These are phyloP conservation scores for Tetracladium setigerum DNA, from an alignment of 495 filamentous ascomycete genomes.

Conservation along the genomic window DNA sequence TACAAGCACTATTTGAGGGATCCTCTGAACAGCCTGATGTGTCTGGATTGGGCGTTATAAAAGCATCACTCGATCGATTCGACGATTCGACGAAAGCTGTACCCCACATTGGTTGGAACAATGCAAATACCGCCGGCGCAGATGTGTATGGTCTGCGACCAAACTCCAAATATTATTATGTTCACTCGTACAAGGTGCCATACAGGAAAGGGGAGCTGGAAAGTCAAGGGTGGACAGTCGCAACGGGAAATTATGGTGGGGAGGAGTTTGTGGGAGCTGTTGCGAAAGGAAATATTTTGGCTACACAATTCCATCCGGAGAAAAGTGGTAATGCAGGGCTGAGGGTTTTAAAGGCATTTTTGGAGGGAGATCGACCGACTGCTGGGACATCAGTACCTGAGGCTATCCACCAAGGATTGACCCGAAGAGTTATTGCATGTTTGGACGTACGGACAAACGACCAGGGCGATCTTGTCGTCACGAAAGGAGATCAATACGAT, in stretches of 20 bases:
- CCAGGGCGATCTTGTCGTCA: slow-evolving; percentile 89
- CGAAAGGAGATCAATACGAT: slow-evolving; percentile 98
- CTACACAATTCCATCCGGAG: slow-evolving; percentile 95
- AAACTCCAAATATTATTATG: slow-evolving; percentile 94
- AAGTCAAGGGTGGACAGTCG: slow-evolving; percentile 76
- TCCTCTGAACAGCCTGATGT: slow-evolving; percentile 69
- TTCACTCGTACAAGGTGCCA: slow-evolving; percentile 86
- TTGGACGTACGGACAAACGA: slow-evolving; percentile 97
- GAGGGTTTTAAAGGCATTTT: slow-evolving; percentile 74
- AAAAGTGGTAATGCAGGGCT: slow-evolving; percentile 90
- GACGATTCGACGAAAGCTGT: slow-evolving; percentile 74
- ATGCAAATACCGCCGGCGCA: slow-evolving; percentile 47
- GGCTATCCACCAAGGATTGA: slow-evolving; percentile 55
- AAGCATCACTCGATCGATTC: slow-evolving; percentile 66
- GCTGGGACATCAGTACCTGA: slow-evolving; percentile 11
- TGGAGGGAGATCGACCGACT: slow-evolving; percentile 51
- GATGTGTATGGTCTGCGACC: slow-evolving; percentile 68
- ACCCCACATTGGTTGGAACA: slow-evolving; percentile 98
- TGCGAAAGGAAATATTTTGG: slow-evolving; percentile 74
- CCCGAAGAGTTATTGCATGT: slow-evolving; percentile 86
- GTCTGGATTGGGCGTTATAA: slow-evolving; percentile 67
- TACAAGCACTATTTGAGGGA: slow-evolving; percentile 82
- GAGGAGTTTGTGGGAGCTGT: slow-evolving; percentile 92
- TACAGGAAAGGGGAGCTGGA: slow-evolving; percentile 66
- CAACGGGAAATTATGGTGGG: slow-evolving; percentile 77